These are phyloP conservation scores for Kodamaea sp. DNA, from an alignment of 1,139 yeast species.

Conservation along the genomic window DNA sequence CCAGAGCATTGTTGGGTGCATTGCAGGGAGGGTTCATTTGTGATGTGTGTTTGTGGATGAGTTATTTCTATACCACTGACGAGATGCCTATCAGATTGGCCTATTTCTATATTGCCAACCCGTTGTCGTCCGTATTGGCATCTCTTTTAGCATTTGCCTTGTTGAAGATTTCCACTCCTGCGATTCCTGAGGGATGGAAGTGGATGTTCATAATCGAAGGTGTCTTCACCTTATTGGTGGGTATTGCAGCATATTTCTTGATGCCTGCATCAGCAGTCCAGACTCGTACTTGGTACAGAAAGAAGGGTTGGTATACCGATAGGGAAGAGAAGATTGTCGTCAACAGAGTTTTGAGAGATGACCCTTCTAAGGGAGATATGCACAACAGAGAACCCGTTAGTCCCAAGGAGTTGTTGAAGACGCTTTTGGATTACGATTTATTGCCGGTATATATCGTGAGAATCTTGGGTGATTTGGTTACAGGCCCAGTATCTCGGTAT, in stretches of 20 bases:
- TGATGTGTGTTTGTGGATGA: constrained; percentile 31
- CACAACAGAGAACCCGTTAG: constrained; percentile 30
- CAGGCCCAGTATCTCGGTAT: constrained; percentile 15
- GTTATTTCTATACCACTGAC: constrained; percentile 27
- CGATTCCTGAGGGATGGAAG: constrained; percentile 27
- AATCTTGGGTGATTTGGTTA: constrained; percentile 16
- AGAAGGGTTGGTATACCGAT: constrained; percentile 39
- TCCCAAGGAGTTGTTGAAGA: constrained; percentile 18
- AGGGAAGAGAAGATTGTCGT: constrained; percentile 35
- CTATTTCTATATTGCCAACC: constrained; percentile 25
- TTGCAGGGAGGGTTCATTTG: constrained; percentile 33
- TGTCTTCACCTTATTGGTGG: constrained; percentile 27
- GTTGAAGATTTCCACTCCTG: constrained; percentile 18
- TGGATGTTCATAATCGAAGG: constrained; percentile 41
- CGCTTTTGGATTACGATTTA: constrained; percentile 25
- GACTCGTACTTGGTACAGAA: constrained; percentile 26
- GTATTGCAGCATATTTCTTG: constrained; percentile 28
- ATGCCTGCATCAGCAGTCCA: constrained; percentile 38
- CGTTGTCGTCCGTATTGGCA: constrained; percentile 22
- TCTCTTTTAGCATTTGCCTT: constrained; percentile 34
- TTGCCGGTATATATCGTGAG: constrained; percentile 23
- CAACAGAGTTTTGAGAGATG: constrained; percentile 32
- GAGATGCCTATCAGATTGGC: constrained; percentile 29
- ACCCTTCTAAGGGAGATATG: constrained; percentile 36
- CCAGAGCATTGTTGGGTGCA: constrained; percentile 29